Base-by-base conservation (phyloP, 2,329 filamentous ascomycete genomes). In the Elsinoe arachidis region DNA sequence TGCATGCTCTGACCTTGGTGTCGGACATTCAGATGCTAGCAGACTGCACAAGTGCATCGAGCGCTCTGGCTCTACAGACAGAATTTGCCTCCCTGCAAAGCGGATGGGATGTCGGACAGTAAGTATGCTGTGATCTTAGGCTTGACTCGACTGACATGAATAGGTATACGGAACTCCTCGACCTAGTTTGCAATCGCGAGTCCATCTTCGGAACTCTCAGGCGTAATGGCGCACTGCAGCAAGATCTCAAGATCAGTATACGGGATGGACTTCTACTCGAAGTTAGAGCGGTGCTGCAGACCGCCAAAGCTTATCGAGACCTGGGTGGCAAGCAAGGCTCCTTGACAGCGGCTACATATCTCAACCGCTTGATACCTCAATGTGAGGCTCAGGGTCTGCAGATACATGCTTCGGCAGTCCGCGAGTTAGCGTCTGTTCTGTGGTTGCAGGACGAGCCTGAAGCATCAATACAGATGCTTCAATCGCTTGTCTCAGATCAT, bases 361-460 rank as follows among this genome's bases (percentile, higher is more conserved):
- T 99, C n/a, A 87, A 84, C 11, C 84, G 88, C 57, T 78, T 97
- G 23, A 82, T 90, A n/a, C 69, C 76, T 5, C 76, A 84, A 2
- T 93, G 88, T 67, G 78, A 80, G 59, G 76, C 81, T 0, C 71
- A 89, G n/a, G 88, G 87, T 0, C 73, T 97, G 1, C 81, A 84
- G 58, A 82, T 96, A 44, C 86, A 90, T 66, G 87, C 85, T 11
- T 85, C 85, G 11, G 82, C 90, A 38, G 84, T 85, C 61, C 81
- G 92, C 56, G 93, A 97, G 69, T 82, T 88, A 6, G 91, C 95
- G 10, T 90, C 87, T 65, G 90, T 95, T 5, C 76, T 99, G 1
- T 99, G 93, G 92, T 90, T 95, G 61, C 87, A 96, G 68, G 90
- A 90, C 11, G 92, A 99, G 70, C 88, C 89, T 76, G 83, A 86